Conservation (phyloP, 2,329 filamentous ascomycete genomes). For the Mycosphaerella sp. region DNA sequence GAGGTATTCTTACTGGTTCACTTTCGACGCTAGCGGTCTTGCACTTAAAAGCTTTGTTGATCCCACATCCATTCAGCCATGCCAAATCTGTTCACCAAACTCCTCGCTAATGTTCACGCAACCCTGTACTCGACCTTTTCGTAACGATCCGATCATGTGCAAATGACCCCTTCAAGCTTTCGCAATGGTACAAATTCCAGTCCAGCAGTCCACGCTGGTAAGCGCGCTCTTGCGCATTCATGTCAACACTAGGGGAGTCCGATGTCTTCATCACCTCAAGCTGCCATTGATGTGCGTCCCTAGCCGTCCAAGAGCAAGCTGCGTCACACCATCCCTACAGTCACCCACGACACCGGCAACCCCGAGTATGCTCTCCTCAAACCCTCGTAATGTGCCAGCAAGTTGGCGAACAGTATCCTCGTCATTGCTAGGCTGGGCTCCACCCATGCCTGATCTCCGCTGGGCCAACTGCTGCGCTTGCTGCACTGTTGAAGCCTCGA, state of each 20-base stretch:
- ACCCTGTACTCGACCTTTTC: neutral
- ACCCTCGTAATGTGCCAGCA: conserved; percentile 42
- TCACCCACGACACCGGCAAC: conserved; percentile 44
- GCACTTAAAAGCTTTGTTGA: too few species aligned
- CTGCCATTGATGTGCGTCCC: conserved; percentile 10
- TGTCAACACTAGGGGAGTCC: neutral
- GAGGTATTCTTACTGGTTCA: too few species aligned
- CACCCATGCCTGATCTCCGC: conserved; percentile 23
- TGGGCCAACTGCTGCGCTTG: conserved; percentile 39
- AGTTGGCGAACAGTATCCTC: conserved; percentile 40
- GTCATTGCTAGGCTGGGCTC: conserved; percentile 6
- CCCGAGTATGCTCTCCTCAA: conserved; percentile 45
- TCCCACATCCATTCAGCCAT: too few species aligned
- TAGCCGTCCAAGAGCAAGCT: conserved; percentile 33
- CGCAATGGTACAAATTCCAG: neutral
- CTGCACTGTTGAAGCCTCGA: conserved; percentile 41
- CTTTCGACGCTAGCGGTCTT: too few species aligned
- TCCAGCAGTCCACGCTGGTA: neutral
- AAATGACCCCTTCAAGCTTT: neutral
- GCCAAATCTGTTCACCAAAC: neutral
- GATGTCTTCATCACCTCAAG: neutral
- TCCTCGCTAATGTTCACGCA: neutral
- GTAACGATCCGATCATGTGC: too few species aligned
- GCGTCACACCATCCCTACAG: conserved; percentile 43
- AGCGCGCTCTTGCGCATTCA: neutral